Evolutionary conservation across 495 filamentous ascomycete genomes (phyloP), one percentile per base, ranked within the genome.

Genomic region (Beverwykella pulmonaria): DNA sequence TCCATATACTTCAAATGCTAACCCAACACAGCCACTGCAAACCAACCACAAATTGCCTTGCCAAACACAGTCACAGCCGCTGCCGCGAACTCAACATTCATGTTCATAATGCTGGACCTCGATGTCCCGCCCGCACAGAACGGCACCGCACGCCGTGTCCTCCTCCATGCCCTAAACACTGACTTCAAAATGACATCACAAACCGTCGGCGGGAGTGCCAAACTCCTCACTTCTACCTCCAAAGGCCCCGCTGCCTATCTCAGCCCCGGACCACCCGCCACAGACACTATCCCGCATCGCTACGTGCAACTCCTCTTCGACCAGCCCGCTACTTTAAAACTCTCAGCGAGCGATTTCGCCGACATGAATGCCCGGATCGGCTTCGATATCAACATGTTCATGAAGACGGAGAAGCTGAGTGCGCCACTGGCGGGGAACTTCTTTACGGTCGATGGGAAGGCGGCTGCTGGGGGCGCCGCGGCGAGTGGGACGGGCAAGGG

Each of bases 51-150:
- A 47, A 53, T 71, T 17, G 48, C 48, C 50, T 2, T 44, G 3
- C 6, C 39, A 2, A 44, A 44, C 39, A 61, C 49, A 17, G 17
- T 71, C 25, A 17, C 39, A n/a, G 27, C 34, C 10, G 29, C 34
- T 6, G n/a, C 14, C 39, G 22, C 56, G 19, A 14, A 34, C 17
- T 26, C 32, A 19, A 66, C 62, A 39, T 71, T 53, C 63, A 50
- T 71, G 30, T 71, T 71, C 68, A 48, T 71, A 19, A 71, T 71
- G 68, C 7, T 71, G n/a, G 68, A 71, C 34, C 68, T 71, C 10
- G 68, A 71, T 52, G 68, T 71, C 12, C 62, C 62, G n/a, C 58
- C 58, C 9, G 46, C 50, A 30, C 29, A 52, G 15, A 29, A 41
- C 39, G 59, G 46, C 53, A 20, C 57, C 23, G 46, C 50, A 8